A percentile compares a stretch with the other conserved stretches of the same genome.
These are phyloP conservation scores for Silene noctiflora DNA, from an alignment of 179 eudicot species.

Conservation along the genomic window DNA sequence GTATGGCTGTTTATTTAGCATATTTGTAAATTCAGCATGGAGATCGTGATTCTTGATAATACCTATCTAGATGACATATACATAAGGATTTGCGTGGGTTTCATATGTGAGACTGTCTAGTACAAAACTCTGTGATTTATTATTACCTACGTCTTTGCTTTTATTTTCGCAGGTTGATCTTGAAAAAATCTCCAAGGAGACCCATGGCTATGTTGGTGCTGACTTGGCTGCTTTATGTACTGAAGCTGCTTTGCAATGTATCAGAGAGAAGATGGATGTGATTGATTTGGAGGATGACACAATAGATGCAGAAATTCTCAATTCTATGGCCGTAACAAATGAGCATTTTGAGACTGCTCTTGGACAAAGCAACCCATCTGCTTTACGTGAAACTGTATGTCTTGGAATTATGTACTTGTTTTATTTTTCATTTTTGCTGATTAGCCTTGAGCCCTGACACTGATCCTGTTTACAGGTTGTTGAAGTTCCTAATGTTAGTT, in stretches of 20 bases:
- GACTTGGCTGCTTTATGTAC: slow-evolving; percentile 80
- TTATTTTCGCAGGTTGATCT: slow-evolving; percentile 64
- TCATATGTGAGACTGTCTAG: neutral
- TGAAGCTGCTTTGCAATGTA: slow-evolving; percentile 82
- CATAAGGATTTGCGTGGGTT: neutral
- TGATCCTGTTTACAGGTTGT: slow-evolving; percentile 44
- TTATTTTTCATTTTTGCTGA: neutral
- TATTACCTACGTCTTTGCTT: neutral
- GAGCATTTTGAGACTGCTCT: slow-evolving; percentile 84
- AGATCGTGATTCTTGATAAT: neutral
- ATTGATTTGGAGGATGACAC: slow-evolving; percentile 78
- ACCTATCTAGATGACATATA: neutral
- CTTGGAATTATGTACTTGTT: neutral
- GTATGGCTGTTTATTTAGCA: neutral
- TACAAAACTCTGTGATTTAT: neutral
- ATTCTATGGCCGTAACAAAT: slow-evolving; percentile 81
- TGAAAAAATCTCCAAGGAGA: slow-evolving; percentile 68
- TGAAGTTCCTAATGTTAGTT: slow-evolving; percentile 72
- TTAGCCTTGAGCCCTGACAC: neutral
- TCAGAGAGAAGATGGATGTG: slow-evolving; percentile 90
- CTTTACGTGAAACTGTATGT: slow-evolving; percentile 76
- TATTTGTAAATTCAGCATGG: neutral
- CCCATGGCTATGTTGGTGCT: slow-evolving; percentile 84
- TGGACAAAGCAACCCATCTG: slow-evolving; percentile 83
- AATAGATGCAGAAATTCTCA: slow-evolving; percentile 89